Base-by-base conservation (phyloP, 495 filamentous ascomycete species). In the Penicillium cataractarum region DNA sequence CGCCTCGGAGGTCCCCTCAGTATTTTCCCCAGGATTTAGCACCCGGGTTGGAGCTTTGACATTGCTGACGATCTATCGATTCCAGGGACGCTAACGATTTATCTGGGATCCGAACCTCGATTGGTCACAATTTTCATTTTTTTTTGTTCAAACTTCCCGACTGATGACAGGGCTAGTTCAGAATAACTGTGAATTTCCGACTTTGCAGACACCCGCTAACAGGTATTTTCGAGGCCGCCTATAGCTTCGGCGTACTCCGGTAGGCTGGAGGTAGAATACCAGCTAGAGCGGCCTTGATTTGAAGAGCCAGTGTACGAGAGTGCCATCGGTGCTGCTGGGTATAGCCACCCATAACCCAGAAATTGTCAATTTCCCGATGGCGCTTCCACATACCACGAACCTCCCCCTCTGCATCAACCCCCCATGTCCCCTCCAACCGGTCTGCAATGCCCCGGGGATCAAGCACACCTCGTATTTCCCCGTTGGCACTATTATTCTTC, bases 331-430 rank as follows among this genome's bases (percentile, higher is more conserved):
- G 66, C 44, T 71, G 68, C 24, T 72, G 66, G 15, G 35, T 39
- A 39, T 39, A 4, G 74, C 75, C 76, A n/a, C 78, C 78, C 63
- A 70, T 72, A 24, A 74, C 66, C 73, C 74, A 78, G 42, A 80
- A 65, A 21, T 69, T 69, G 0, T 77, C 74, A 49, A 75, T 66
- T 7, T 65, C 65, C 29, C 22, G 13, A 13, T 74, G 71, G 9
- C 73, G 67, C 65, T 76, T 78, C 62, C 71, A 77, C 65, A 74
- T 63, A 1, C 74, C 77, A 7, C 69, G 64, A 6, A 80, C 27
- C 51, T 80, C 77, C 15, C 78, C 78, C 56, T 80, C 77, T 2
- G 15, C 57, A 62, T 80, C 74, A 6, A 80, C 19, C 1, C 74
- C 68, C 72, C 72, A 81, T 27, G 74, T 76, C 3, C 70, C 70